Conservation (phyloP, 768 basidiomycete species). For the Hortiboletus flavorubellus region DNA sequence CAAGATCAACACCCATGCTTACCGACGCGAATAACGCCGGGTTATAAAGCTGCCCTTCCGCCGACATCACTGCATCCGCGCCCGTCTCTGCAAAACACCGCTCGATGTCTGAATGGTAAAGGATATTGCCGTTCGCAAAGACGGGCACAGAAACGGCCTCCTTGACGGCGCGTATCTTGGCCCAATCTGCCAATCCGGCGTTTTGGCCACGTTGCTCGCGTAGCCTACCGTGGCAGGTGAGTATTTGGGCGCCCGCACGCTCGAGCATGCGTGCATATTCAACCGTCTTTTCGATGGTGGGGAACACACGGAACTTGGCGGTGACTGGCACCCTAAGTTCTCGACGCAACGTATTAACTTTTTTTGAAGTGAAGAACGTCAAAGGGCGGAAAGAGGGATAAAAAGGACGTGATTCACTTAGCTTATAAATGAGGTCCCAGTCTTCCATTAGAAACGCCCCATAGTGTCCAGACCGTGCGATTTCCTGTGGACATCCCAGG, state of each 20-base stretch:
- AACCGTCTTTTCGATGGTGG: conserved; percentile 81
- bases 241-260: conserved; percentile 89
- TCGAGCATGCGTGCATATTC: conserved; percentile 97
- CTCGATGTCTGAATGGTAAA: conserved; percentile 80
- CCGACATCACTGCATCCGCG: conserved; percentile 91
- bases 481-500: conserved; percentile 92
- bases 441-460: conserved; percentile 93
- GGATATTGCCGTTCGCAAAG: conserved; percentile 95
- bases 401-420: conserved; percentile 50
- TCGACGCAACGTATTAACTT: conserved; percentile 83
- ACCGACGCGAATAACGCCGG: conserved; percentile 65
- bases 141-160: conserved; percentile 88
- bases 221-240: conserved; percentile 89
- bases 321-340: conserved; percentile 92
- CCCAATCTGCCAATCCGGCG: conserved; percentile 84
- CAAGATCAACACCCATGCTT: conserved; percentile 11
- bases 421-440: conserved; percentile 80
- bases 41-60: conserved; percentile 94
- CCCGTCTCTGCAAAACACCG: conserved; percentile 81
- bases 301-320: conserved; percentile 93
- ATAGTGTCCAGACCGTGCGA: conserved; percentile 83
- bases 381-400: neutral
- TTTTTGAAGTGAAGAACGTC: neutral
- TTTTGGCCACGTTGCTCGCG: conserved; percentile 90
- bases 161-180: conserved; percentile 88